Evolutionary conservation across 2,329 filamentous ascomycete species (phyloP), one percentile per base, ranked within the genome.

Genomic region (Cladosporium sp.): DNA sequence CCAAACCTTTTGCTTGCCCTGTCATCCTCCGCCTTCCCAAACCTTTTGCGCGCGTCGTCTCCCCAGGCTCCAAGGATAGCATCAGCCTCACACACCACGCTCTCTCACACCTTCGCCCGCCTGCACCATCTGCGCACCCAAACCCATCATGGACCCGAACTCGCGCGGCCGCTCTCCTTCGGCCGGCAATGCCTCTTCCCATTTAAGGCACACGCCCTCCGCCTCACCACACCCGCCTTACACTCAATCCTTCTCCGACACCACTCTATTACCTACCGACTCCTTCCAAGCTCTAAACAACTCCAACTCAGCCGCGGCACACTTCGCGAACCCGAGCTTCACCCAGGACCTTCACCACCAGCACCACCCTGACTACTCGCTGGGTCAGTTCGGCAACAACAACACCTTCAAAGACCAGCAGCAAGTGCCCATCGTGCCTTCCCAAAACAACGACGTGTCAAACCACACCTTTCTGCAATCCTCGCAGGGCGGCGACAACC

Each of bases 401-500:
- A 52, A 52, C 49, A 52, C 56, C 47, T 59, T 57, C 50, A 48
- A 55, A 15, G 54, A 55, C 40, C 59, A 62, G 39, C 66, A 63
- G 53, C 76, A 69, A 57, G 35, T 32, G 50, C 55, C 52, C 35
- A 51, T 46, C 41, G 33, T 53, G 49, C 49, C 56, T 54, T 60
- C 66, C 15, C 70, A 67, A 53, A 53, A 61, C 51, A 51, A 66
- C 43, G 57, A 59, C 55, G 63, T 73, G 50, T 56, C 65, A 55
- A 69, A 75, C 66, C 64, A 71, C 57, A 59, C 55, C 56, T 74
- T 70, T 61, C 64, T 73, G 27, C 69, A 69, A 38, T 54, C 67
- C 51, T 54, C 46, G 65, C 66, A 52, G 61, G 70, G 47, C 60
- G 61, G 54, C 62, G 86, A 68, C 85, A 84, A 64, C 79, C 80